These are phyloP conservation scores for Beauveria varroae DNA, from an alignment of 2,329 filamentous ascomycete genomes.

Conservation along the genomic window DNA sequence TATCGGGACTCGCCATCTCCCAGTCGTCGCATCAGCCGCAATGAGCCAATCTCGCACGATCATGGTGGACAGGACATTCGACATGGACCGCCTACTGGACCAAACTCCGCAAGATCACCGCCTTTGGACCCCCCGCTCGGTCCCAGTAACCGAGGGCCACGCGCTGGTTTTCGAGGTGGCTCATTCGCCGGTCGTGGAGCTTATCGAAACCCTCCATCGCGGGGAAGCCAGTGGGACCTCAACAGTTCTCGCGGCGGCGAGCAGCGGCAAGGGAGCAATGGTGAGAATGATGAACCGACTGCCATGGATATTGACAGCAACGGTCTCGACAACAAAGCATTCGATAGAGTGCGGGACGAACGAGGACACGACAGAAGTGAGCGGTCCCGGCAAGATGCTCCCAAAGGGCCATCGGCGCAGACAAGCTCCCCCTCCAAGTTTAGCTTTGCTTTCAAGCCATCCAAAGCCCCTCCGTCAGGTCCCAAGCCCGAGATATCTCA, in stretches of 20 bases:
- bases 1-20: slow-evolving; percentile 34
- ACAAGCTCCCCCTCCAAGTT: slow-evolving; percentile 56
- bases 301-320: slow-evolving; percentile 56
- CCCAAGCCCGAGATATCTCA: slow-evolving; percentile 61
- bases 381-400: not conserved
- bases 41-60: slow-evolving; percentile 13
- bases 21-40: slow-evolving; percentile 18
- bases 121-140: slow-evolving; percentile 50
- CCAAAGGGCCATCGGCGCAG: slow-evolving; percentile 41
- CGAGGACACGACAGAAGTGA: slow-evolving; percentile 14
- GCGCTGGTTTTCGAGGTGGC: slow-evolving; percentile 43
- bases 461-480: slow-evolving; percentile 47
- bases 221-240: slow-evolving; percentile 64
- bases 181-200: slow-evolving; percentile 37
- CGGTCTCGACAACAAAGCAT: slow-evolving; percentile 34
- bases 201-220: slow-evolving; percentile 55
- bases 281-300: slow-evolving; percentile 47
- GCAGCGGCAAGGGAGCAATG: not conserved
- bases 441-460: slow-evolving; percentile 85
- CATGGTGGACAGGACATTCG: slow-evolving; percentile 44
- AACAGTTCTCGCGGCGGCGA: not conserved
- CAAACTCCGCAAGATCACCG: slow-evolving; percentile 33
- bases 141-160: slow-evolving; percentile 43
- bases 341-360: not conserved
- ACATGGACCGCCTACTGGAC: slow-evolving; percentile 44